Base-by-base conservation (phyloP, 2,329 filamentous ascomycete species). In the Dactylellina haptotyla region DNA sequence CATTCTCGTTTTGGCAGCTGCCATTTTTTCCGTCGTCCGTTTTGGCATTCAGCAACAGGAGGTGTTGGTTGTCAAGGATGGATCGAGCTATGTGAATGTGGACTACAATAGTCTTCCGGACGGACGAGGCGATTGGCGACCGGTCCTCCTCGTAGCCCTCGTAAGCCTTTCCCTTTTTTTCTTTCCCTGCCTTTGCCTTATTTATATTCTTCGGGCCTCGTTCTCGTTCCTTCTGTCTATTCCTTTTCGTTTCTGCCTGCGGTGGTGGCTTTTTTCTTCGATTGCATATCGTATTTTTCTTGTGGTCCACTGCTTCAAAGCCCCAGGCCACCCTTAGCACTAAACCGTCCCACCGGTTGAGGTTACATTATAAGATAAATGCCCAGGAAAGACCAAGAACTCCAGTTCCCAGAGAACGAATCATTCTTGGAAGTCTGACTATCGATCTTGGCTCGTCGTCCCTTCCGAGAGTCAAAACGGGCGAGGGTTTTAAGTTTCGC, bases 1-100 rank as follows among this genome's bases (percentile, higher is more conserved):
- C 57, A 62, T 59, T 64, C 63, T 75, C 25, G 70, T 75, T 58
- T 67, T 75, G 63, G 70, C 64, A 58, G 70, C 70, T 58, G 70
- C 30, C 3, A 46, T 69, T 39, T 75, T 75, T 62, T 75, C 70
- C n/a, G 70, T 75, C 25, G 51, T 69, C 34, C 63, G 51, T 48
- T 75, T 75, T 64, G 70, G 70, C 20, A 58, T 69, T 30, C 59
- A 75, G 63, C 63, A 63, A 39, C 48, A 69, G 51, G 70, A 67
- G 51, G 62, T 75, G 46, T 48, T 69, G 39, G 63, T 63, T 14
- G 63, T 69, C 51, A 58, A 65, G 57, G 70, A 75, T 39, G 63
- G 63, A 8, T 53, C 53, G 1, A 46, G 32, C 6, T 69, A 43
- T 25, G 56, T 73, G 14, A 39, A 66, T 48, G 61, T 73, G 37